These are phyloP conservation scores for Fragaria nilgerrensis DNA, from an alignment of 306 rosid species.

Conservation along the genomic window DNA sequence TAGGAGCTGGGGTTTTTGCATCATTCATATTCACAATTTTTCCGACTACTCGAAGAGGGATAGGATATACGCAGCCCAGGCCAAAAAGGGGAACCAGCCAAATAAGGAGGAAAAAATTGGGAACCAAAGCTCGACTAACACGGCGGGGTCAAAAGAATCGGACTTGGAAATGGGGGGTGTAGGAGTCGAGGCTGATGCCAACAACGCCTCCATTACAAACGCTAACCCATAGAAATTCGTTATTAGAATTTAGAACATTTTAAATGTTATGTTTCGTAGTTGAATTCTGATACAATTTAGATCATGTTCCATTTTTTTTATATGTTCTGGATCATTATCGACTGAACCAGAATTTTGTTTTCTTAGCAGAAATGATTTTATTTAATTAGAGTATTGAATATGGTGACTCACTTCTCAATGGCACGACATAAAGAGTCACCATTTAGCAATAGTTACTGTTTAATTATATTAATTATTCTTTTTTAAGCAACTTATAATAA, in stretches of 20 bases:
- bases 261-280: too few species aligned
- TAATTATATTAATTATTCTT: too few species aligned
- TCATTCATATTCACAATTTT: constrained; percentile 42
- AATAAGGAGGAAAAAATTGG: not conserved
- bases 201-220: not conserved
- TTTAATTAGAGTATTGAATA: not conserved
- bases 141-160: not conserved
- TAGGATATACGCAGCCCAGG: constrained; percentile 23
- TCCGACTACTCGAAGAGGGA: constrained; percentile 47
- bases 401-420: too few species aligned
- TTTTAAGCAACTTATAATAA: too few species aligned
- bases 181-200: not conserved
- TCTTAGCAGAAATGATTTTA: too few species aligned
- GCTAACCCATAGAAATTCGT: not conserved
- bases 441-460: too few species aligned
- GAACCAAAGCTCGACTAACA: not conserved
- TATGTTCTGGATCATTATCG: not conserved
- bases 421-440: too few species aligned
- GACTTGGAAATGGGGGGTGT: not conserved
- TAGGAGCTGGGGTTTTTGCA: constrained; percentile 33
- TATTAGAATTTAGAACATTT: not conserved
- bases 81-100: not conserved
- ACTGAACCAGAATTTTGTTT: not conserved
- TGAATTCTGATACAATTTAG: not conserved
- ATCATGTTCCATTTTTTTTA: too few species aligned